A percentile compares a stretch with the other conserved stretches of the same genome.
phyloP scores from a whole-genome alignment of 441 rosid species.

The Pelargonium fulgidum region DNA sequence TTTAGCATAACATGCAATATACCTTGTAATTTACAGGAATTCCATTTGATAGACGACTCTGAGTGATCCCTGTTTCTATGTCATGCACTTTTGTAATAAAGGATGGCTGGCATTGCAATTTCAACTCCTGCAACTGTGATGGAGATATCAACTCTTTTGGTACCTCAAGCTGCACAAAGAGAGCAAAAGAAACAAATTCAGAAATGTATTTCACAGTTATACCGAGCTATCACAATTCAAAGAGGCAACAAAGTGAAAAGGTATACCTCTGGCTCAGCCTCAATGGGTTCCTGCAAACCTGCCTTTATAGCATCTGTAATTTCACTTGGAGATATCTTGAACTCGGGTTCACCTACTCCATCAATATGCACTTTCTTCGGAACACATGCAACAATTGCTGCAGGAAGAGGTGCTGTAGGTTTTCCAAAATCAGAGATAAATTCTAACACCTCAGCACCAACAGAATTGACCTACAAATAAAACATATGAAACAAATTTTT shows the following conservation, averaged over 20 bases:
- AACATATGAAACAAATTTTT: constrained; percentile 14
- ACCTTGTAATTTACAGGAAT: constrained; percentile 66
- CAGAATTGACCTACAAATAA: constrained; percentile 63
- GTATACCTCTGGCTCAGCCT: constrained; percentile 96
- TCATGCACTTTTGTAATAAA: constrained; percentile 71
- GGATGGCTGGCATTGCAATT: constrained; percentile 51
- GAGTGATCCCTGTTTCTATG: constrained; percentile 83
- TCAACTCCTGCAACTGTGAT: constrained; percentile 63
- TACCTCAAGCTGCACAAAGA: constrained; percentile 83
- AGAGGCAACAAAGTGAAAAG: constrained; percentile 20
- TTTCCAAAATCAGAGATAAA: constrained; percentile 93
- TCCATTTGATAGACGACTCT: constrained; percentile 81
- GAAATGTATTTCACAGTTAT: constrained; percentile 18
- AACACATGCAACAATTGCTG: constrained; percentile 97
- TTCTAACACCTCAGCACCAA: constrained; percentile 90
- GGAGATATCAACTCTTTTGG: constrained; percentile 83
- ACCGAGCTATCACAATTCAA: constrained; percentile 19
- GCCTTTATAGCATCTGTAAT: constrained; percentile 65
- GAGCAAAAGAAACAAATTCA: constrained; percentile 21
- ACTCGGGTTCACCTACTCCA: constrained; percentile 78
- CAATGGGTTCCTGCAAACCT: constrained; percentile 80
- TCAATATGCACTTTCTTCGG: constrained; percentile 83
- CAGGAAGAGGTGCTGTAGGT: constrained; percentile 86
- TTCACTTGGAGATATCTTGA: constrained; percentile 66
- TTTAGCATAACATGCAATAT: background rate